Percentiles rank a stretch among this genome's conserved stretches.
These are phyloP conservation scores for Solanum chacoense DNA, from an alignment of 305 asterid species.

Conservation along the genomic window DNA sequence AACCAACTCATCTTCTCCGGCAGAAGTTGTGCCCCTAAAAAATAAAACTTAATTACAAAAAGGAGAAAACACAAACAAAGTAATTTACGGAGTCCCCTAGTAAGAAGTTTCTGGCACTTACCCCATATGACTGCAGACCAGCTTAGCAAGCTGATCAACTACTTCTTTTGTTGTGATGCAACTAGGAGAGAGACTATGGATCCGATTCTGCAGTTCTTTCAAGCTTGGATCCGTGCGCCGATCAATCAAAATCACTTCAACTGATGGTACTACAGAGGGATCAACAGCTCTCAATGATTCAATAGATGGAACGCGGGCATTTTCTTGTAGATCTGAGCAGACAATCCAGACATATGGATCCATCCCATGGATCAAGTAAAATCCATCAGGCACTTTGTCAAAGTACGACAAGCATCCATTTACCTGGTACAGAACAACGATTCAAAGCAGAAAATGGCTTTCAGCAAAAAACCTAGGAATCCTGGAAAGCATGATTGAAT, in stretches of 20 bases:
- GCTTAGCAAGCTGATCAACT: constrained; percentile 89
- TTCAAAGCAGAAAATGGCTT: background rate
- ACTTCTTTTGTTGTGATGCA: constrained; percentile 62
- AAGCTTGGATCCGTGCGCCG: constrained; percentile 67
- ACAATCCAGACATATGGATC: constrained; percentile 93
- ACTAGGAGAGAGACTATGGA: constrained; percentile 42
- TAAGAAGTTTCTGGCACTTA: constrained; percentile 32
- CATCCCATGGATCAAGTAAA: constrained; percentile 84
- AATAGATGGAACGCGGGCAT: constrained; percentile 81
- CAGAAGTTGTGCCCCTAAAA: constrained; percentile 51
- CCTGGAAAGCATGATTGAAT: background rate
- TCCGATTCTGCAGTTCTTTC: constrained; percentile 72
- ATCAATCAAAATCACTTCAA: constrained; percentile 79
- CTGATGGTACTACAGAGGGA: constrained; percentile 43
- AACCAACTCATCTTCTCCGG: constrained; percentile 61
- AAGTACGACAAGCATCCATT: constrained; percentile 87
- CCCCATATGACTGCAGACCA: constrained; percentile 94
- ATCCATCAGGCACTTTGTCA: constrained; percentile 78
- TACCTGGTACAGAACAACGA: constrained; percentile 42
- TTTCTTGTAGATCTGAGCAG: constrained; percentile 81
- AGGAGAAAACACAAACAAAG: background rate
- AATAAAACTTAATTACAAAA: constrained; percentile 25
- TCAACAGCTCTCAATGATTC: constrained; percentile 64
- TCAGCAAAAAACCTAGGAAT: background rate
- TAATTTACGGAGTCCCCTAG: constrained; percentile 1